Evolutionary conservation across 768 basidiomycete genomes (phyloP).

Genomic region (Russula vinacea): DNA sequence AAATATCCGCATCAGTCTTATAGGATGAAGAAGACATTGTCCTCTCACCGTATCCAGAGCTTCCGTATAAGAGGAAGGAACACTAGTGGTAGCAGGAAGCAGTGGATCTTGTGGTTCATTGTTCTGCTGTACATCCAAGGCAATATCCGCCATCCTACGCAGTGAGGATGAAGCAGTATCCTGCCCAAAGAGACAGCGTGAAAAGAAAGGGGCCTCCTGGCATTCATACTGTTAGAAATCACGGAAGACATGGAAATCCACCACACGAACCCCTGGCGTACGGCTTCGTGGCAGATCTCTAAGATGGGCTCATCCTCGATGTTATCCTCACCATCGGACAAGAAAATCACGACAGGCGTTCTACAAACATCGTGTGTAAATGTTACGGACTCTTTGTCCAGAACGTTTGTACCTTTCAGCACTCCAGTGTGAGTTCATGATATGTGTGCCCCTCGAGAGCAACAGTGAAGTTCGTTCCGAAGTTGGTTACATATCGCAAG

Average conservation of each 20-base stretch:
- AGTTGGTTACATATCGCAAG: constrained; percentile 36
- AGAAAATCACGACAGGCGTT: constrained; percentile 52
- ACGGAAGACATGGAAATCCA: neutral
- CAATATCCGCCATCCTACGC: constrained; percentile 52
- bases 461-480: constrained; percentile 45
- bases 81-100: constrained; percentile 6
- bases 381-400: neutral
- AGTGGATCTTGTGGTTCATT: constrained; percentile 43
- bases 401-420: constrained; percentile 43
- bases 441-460: constrained; percentile 41
- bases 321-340: constrained; percentile 53
- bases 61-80: constrained; percentile 42
- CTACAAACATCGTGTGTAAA: constrained; percentile 33
- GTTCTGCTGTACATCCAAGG: constrained; percentile 48
- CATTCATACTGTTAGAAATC: neutral
- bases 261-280: constrained; percentile 44
- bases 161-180: constrained; percentile 36
- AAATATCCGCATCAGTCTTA: neutral
- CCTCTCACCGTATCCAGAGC: constrained; percentile 36
- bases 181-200: constrained; percentile 58
- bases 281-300: constrained; percentile 44
- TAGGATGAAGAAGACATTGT: neutral
- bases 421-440: constrained; percentile 51
- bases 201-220: constrained; percentile 56
- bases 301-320: constrained; percentile 42